phyloP scores from a whole-genome alignment of 73 alveolate species.

The Effrenium voratum region DNA sequence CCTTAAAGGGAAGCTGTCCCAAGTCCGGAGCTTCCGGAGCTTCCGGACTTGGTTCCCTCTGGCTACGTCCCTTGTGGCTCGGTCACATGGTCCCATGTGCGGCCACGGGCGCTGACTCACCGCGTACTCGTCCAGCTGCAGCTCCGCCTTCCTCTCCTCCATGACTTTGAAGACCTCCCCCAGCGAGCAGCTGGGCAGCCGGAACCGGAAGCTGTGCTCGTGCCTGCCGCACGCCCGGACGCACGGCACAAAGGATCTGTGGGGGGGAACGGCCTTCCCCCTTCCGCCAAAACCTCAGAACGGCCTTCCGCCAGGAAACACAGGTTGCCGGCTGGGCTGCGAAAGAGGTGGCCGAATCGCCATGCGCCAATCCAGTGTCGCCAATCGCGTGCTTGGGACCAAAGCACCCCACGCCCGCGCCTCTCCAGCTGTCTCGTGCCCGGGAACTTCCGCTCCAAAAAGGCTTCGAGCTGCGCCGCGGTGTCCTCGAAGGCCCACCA shows the following conservation, averaged over 20 bases:
- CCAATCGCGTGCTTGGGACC: too few species aligned
- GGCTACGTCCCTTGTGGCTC: too few species aligned
- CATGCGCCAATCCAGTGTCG: too few species aligned
- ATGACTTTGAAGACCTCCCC: conserved; percentile 77
- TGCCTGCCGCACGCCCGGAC: conserved; percentile 19
- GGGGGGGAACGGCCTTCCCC: background rate
- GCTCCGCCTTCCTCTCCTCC: conserved; percentile 46
- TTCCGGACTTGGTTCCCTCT: too few species aligned
- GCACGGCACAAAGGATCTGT: background rate
- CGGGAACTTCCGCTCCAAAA: conserved; percentile 60
- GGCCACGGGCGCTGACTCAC: too few species aligned
- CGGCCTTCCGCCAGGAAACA: background rate
- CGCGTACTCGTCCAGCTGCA: conserved; percentile 57
- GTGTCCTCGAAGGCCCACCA: conserved; percentile 82
- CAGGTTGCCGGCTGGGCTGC: too few species aligned
- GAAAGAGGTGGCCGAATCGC: too few species aligned
- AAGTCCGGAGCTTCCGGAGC: too few species aligned
- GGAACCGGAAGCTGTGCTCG: conserved; percentile 81
- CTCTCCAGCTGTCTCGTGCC: conserved; percentile 60
- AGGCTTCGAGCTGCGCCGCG: background rate
- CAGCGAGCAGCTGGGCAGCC: conserved; percentile 39
- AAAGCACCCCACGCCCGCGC: too few species aligned
- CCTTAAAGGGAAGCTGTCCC: too few species aligned
- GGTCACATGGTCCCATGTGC: too few species aligned
- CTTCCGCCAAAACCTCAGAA: background rate